phyloP scores from a whole-genome alignment of 73 alveolate genomes.

The Uronychia binucleata region DNA sequence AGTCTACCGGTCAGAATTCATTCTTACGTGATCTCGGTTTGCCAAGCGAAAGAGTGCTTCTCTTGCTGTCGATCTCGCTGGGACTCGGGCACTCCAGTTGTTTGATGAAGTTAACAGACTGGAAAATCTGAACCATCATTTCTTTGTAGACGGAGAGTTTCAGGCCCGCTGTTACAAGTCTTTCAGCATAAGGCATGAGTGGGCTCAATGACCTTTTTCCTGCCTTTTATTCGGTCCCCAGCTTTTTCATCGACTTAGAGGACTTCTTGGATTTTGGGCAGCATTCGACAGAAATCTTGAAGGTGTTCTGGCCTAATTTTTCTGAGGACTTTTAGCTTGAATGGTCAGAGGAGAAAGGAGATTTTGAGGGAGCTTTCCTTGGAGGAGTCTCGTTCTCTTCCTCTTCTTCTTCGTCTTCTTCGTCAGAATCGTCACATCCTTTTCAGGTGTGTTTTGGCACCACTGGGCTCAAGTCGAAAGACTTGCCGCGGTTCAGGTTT shows the following conservation, averaged over 20 bases:
- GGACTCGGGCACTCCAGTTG: not conserved
- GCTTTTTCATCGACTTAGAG: not conserved
- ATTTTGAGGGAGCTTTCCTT: too few relatives aligned
- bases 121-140: not conserved
- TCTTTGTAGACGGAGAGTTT: not conserved
- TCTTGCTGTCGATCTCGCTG: not conserved
- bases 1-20: not conserved
- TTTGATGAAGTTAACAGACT: not conserved
- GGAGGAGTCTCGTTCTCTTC: too few relatives aligned
- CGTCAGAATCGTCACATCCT: too few relatives aligned
- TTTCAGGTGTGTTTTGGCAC: too few relatives aligned
- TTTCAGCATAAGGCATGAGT: not conserved
- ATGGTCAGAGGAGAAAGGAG: too few relatives aligned
- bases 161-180: not conserved
- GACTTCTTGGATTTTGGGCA: not conserved
- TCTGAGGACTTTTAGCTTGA: too few relatives aligned
- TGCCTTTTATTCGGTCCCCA: not conserved
- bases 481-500: too few relatives aligned
- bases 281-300: not conserved
- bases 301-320: too few relatives aligned
- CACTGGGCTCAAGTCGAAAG: too few relatives aligned
- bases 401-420: too few relatives aligned
- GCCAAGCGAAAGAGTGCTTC: not conserved
- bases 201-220: not conserved
- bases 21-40: not conserved